Evolutionary conservation across 1,139 yeast species (phyloP), one percentile per base, ranked within the genome.

Genomic region (Yamadazyma songkhlaensis): DNA sequence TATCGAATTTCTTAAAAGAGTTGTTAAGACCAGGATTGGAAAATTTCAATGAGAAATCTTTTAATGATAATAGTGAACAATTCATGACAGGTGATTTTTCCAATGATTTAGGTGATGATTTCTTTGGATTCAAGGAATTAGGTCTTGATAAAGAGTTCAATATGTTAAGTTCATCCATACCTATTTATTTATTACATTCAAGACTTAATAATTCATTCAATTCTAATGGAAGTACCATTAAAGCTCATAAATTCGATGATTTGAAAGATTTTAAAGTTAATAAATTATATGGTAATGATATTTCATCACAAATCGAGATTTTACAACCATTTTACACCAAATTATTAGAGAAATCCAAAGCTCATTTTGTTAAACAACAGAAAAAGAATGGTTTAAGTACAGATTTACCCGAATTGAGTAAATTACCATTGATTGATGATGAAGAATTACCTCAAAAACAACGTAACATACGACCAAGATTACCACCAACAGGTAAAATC

Each of bases 81-180:
- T 92, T 90, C 53, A 67, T 90, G 50, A 86, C 94, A 14, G 99
- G 99, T 41, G 97, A 89, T 52, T 94, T 92, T 56, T 84, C 96
- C 1, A 84, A 79, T 51, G 96, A 89, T 46, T 67, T 92, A 35
- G 98, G 98, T 10, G 95, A 85, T 49, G 99, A 94, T 62, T 92
- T 90, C 72, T 94, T 94, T 65, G 99, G 99, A 0, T 94, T 94
- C 67, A 84, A 78, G 53, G 97, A 90, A 49, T 70, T 94, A 34
- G 98, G 98, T 0, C 68, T 94, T 45, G 98, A 92, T 53, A 86
- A 84, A 53, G 99, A 94, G 57, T 84, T 87, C 58, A 90, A 94
- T n/a, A 67, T 90, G 58, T 64, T 90, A 39, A 84, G 92, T 24
- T 75, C 89, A 4, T 79, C 96, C 0, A 89, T 94, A 26, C 98